Evolutionary conservation across 768 basidiomycete genomes (phyloP), one percentile per base, ranked within the genome.

Genomic region (Cyathus striatus): DNA sequence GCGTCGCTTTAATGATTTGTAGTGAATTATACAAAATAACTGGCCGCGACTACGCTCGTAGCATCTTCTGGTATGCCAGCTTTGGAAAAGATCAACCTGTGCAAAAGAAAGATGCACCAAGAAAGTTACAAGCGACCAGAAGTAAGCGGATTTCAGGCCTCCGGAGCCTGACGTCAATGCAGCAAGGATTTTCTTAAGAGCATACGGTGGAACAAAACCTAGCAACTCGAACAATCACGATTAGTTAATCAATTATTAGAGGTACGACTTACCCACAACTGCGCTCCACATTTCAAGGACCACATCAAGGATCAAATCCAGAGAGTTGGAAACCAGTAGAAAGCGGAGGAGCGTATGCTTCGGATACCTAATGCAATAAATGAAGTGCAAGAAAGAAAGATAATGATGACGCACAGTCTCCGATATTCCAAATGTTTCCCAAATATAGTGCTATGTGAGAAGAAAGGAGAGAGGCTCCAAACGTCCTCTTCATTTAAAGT

Each of bases 41-140:
- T 84, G 82, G 3, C 84, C 83, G 5, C 83, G 69, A 22, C 83
- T 84, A 9, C 83, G 69, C 53, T 86, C 83, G 52, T 86, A 86
- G 52, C 79, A 82, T 35, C 83, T 62, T 34, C 83, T 69, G 1
- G 76, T 79, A 52, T 82, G 76, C 82, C 81, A 86, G n/a, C 65
- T 58, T 52, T 79, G 71, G 53, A 79, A 73, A 25, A 84, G 56
- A 53, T 83, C 82, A 14, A 75, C 67, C 49, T 83, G 81, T 0
- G 82, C 84, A 54, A 84, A 83, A 0, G 82, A 83, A 2, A 85
- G 64, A 54, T 85, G 70, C 5, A 72, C 76, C 1, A 83, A 39
- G 59, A 85, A 83, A 4, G 77, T 75, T 23, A 79, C 56, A 35
- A 79, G 56, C 5, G 81, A 70, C 73, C 77, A 86, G 43, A 73